phyloP scores from a whole-genome alignment of 2,329 filamentous ascomycete genomes.

The Botrytis squamosa region DNA sequence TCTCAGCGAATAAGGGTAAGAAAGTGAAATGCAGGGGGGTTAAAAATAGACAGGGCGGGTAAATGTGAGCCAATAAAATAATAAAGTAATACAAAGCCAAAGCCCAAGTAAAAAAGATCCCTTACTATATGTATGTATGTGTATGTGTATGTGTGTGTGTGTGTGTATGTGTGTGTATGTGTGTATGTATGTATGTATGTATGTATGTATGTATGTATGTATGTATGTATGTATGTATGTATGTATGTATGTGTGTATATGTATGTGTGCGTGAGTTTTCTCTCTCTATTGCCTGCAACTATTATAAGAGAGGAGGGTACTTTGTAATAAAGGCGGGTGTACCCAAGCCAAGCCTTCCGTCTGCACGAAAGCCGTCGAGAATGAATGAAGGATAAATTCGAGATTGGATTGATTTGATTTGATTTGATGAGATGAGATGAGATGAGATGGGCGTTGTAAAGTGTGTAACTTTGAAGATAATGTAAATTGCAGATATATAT shows the following conservation, averaged over 20 bases:
- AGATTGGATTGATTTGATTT: neutral
- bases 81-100: neutral
- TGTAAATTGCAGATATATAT: neutral
- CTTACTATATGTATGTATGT: conserved; percentile 10
- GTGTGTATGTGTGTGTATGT: neutral
- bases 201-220: neutral
- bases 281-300: conserved; percentile 1
- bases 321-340: conserved; percentile 9
- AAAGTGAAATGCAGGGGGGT: conserved; percentile 16
- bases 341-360: conserved; percentile 10
- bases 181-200: neutral
- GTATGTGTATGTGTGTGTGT: neutral
- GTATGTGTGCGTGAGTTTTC: neutral
- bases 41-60: conserved; percentile 22
- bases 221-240: neutral
- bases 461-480: neutral
- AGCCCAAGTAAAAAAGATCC: neutral
- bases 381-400: neutral
- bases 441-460: neutral
- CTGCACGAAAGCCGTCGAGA: neutral
- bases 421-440: neutral
- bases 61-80: conserved; percentile 15
- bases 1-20: conserved; percentile 19
- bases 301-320: neutral
- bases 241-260: neutral